Evolutionary conservation across 2,329 filamentous ascomycete species (phyloP), one percentile per base, ranked within the genome.

Genomic region (Pseudopithomyces maydicus): DNA sequence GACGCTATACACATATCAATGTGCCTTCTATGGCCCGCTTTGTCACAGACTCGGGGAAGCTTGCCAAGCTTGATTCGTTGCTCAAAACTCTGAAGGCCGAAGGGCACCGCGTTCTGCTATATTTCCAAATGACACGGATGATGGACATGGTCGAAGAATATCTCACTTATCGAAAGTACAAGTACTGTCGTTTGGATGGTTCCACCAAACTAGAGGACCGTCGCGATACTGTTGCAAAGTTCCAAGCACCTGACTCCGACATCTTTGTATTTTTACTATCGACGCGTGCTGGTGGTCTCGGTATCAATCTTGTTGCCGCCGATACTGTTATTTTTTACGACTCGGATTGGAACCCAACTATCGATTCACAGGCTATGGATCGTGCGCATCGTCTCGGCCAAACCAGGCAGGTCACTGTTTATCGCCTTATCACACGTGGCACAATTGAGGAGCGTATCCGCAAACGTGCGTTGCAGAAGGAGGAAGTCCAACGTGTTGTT

Each of bases 101-200:
- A 61, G 90, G 90, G 35, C 95, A 99, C 68, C 92, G 95, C 71
- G 95, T 99, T 20, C 82, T 99, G 52, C 82, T 99, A 19, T 99
- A 99, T 83, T 99, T 99, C 90, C 95, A 99, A 82, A 99, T 99
- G 95, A 99, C 95, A 3, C 90, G 91, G 72, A 99, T 99, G 95
- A 98, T 99, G 72, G 94, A 99, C 75, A 82, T 99, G 58, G 98
- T 98, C 91, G 95, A 99, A 76, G 95, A 99, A 78, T 99, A 98
- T 69, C 83, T 99, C 57, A 98, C 95, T 0, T 98, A 98, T 80
- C 91, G 95, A 74, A 97, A 98, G 79, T 98, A 97, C 88, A 97
- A 96, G 78, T 99, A 97, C 79, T 96, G 94, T 70, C 91, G 95
- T 58, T 84, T 99, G 43, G 95, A 99, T 70, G 95, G 95, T 73